Conservation (phyloP, 2,329 filamentous ascomycete genomes). For the Epichloe uncinata region DNA sequence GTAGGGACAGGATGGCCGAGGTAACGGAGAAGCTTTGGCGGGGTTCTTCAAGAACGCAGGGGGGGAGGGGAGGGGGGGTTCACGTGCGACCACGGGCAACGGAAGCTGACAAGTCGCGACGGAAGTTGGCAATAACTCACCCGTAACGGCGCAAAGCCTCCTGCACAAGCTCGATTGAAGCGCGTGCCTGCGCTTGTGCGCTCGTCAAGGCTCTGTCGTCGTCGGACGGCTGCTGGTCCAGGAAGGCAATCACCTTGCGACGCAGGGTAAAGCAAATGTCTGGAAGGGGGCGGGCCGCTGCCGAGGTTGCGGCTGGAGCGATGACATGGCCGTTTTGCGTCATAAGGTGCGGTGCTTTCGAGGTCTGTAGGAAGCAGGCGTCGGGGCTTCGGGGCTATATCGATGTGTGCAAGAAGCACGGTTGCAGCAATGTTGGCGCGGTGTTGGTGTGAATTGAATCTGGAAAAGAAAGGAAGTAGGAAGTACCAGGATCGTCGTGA, state of each 20-base stretch:
- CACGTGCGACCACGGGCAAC: too few relatives aligned
- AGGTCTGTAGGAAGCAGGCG: background rate
- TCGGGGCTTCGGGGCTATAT: too few relatives aligned
- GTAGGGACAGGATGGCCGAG: background rate
- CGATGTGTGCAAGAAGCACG: too few relatives aligned
- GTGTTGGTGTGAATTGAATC: background rate
- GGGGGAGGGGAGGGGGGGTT: too few relatives aligned
- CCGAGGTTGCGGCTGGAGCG: conserved; percentile 2
- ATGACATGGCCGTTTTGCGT: conserved; percentile 5
- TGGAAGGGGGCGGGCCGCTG: conserved; percentile 6
- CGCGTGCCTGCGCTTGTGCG: conserved; percentile 62
- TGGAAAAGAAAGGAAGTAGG: background rate
- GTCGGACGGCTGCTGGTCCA: conserved; percentile 41
- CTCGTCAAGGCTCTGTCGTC: conserved; percentile 42
- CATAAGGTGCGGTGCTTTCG: background rate
- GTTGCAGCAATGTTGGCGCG: background rate
- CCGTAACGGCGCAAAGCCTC: conserved; percentile 64
- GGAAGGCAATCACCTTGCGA: conserved; percentile 49
- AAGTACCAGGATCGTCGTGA: background rate
- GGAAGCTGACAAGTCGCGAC: background rate
- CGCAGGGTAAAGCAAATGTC: conserved; percentile 40
- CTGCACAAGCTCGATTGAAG: conserved; percentile 59
- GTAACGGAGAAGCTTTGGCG: background rate
- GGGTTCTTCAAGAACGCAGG: background rate
- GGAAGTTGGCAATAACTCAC: conserved; percentile 31